A percentile compares a stretch with the other conserved stretches of the same genome.
Conservation (phyloP, 2,329 filamentous ascomycete genomes). For the Fusarium sp. region DNA sequence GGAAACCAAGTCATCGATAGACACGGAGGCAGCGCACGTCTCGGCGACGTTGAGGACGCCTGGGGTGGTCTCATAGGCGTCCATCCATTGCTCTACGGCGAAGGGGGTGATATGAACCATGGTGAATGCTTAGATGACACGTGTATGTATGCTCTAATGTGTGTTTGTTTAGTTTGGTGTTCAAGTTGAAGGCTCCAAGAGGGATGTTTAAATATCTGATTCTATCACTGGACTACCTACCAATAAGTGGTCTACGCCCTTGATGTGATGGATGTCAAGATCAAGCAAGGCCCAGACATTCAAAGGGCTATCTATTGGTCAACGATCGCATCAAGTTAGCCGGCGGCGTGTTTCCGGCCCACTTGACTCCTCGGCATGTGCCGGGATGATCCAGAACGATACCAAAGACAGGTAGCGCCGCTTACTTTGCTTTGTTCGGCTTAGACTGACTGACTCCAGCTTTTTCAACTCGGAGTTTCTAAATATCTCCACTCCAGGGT, state of each 20-base stretch:
- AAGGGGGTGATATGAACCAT: slow-evolving; percentile 70
- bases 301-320: not conserved
- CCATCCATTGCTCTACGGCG: slow-evolving; percentile 78
- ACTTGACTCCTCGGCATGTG: not conserved
- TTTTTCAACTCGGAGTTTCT: not conserved
- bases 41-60: slow-evolving; percentile 76
- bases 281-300: not conserved
- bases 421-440: not conserved
- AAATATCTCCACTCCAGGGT: not conserved
- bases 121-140: not conserved
- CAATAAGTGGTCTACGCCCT: not conserved
- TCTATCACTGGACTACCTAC: rapidly evolving
- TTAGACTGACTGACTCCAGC: not conserved
- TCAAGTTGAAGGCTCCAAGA: not conserved
- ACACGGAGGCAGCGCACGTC: slow-evolving; percentile 81
- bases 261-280: not conserved
- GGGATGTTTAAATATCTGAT: not conserved
- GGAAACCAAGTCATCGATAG: slow-evolving; percentile 69
- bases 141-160: not conserved
- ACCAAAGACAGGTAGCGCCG: not conserved
- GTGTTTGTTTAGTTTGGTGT: not conserved
- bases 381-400: not conserved
- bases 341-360: not conserved
- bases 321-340: rapidly evolving
- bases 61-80: slow-evolving; percentile 63